Conservation (phyloP, 2,329 filamentous ascomycete species). For the Claviceps sp. region DNA sequence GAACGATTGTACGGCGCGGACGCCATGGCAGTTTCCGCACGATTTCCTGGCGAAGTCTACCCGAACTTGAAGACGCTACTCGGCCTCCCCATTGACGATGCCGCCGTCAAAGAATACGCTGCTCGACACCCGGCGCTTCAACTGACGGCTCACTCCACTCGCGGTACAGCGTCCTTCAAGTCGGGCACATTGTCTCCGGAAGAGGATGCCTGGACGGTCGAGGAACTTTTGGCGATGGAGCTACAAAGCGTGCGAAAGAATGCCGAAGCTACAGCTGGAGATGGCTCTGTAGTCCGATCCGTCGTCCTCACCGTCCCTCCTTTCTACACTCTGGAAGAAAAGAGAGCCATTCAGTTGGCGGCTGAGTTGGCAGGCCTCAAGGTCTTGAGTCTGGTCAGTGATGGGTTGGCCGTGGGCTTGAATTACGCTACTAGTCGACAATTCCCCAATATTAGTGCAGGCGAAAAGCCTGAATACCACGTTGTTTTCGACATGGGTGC, state of each 20-base stretch:
- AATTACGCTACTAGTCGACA: conserved; percentile 89
- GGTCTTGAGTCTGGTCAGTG: conserved; percentile 72
- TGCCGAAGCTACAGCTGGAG: conserved; percentile 69
- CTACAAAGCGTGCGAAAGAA: conserved; percentile 83
- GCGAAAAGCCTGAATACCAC: conserved; percentile 79
- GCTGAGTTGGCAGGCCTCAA: conserved; percentile 80
- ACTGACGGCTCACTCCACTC: conserved; percentile 43
- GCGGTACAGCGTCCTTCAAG: conserved; percentile 68
- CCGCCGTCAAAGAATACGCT: conserved; percentile 55
- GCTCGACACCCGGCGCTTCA: conserved; percentile 66
- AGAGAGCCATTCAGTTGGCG: conserved; percentile 69
- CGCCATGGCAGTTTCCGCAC: conserved; percentile 70
- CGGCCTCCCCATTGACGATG: conserved; percentile 52
- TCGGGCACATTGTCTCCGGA: conserved; percentile 52
- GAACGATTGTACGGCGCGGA: conserved; percentile 88
- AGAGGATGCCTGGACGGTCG: conserved; percentile 61
- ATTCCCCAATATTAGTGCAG: conserved; percentile 73
- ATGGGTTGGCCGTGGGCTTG: conserved; percentile 81
- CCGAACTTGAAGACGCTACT: conserved; percentile 84
- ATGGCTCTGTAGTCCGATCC: conserved; percentile 60
- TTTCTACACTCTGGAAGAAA: conserved; percentile 86
- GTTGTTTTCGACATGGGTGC: conserved; percentile 97
- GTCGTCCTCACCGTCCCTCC: conserved; percentile 79
- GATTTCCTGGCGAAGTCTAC: conserved; percentile 89
- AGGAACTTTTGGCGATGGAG: conserved; percentile 94